These are phyloP conservation scores for Talaromyces piceae DNA, from an alignment of 2,329 filamentous ascomycete species.

Conservation along the genomic window DNA sequence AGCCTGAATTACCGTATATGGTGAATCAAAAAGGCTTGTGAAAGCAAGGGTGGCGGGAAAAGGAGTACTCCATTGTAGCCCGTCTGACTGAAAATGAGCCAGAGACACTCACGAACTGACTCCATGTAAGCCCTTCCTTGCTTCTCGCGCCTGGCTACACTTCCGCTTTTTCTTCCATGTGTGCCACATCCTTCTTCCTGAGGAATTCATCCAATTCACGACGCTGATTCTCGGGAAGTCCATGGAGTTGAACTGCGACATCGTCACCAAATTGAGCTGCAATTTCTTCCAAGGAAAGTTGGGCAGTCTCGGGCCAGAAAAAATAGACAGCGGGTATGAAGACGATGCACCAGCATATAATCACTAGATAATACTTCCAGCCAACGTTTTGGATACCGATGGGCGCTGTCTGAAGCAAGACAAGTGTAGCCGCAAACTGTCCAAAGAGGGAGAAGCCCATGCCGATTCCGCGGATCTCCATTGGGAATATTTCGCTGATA, in stretches of 20 bases:
- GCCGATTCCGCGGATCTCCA: slow-evolving; percentile 45
- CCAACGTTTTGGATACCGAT: slow-evolving; percentile 38
- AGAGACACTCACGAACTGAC: too few relatives aligned
- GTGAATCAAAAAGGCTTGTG: too few relatives aligned
- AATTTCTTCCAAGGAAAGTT: slow-evolving; percentile 41
- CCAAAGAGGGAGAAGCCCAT: slow-evolving; percentile 47
- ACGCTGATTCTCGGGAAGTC: slow-evolving; percentile 36
- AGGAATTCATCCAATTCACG: slow-evolving; percentile 16
- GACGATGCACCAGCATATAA: slow-evolving; percentile 38
- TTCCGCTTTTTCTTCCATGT: not conserved
- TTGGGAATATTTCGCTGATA: slow-evolving; percentile 42
- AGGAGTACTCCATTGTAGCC: too few relatives aligned
- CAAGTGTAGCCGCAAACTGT: slow-evolving; percentile 43
- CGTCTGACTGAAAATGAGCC: too few relatives aligned
- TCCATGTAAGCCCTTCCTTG: too few relatives aligned
- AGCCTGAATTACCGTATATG: too few relatives aligned
- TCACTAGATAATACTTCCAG: slow-evolving; percentile 46
- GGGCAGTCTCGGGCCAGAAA: slow-evolving; percentile 38
- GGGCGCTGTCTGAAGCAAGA: slow-evolving; percentile 42
- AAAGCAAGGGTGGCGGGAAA: too few relatives aligned
- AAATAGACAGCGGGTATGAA: slow-evolving; percentile 40
- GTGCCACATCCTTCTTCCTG: slow-evolving; percentile 2
- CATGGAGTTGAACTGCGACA: slow-evolving; percentile 41
- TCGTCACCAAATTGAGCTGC: slow-evolving; percentile 44
- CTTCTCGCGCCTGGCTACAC: too few relatives aligned